Conservation (phyloP, 345 rosid species). For the Heritiera fomes region DNA sequence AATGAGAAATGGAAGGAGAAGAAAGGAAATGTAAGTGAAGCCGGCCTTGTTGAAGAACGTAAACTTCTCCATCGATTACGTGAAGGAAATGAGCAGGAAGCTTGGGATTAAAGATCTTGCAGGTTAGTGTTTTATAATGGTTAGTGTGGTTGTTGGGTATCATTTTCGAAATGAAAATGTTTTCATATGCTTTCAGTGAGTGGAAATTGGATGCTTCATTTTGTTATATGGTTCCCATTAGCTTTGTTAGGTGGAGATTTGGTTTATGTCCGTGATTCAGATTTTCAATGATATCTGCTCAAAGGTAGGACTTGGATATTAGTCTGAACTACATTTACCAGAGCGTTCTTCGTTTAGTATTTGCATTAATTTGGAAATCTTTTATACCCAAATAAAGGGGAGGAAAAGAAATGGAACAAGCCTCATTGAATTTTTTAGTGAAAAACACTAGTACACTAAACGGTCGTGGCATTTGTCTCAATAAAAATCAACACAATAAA, state of each 20-base stretch:
- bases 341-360: not conserved
- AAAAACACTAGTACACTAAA: too few species aligned
- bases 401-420: too few species aligned
- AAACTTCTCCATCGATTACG: slow-evolving; percentile 14
- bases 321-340: not conserved
- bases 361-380: not conserved
- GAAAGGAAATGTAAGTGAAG: not conserved
- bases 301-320: not conserved
- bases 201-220: slow-evolving; percentile 2
- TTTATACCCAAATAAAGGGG: too few species aligned
- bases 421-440: too few species aligned
- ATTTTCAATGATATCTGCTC: not conserved
- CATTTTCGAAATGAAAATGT: slow-evolving; percentile 12
- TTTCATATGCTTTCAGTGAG: slow-evolving; percentile 10
- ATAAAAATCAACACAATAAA: too few species aligned
- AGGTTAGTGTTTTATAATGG: not conserved
- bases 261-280: not conserved
- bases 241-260: not conserved
- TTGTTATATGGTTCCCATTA: not conserved
- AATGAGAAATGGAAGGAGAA: slow-evolving; percentile 14
- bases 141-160: slow-evolving; percentile 29
- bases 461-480: not conserved
- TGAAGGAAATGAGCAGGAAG: too few species aligned
- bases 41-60: not conserved
- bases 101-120: slow-evolving; percentile 3